Percentiles rank a stretch among this genome's conserved stretches.
Evolutionary conservation across 129 eudicot species (phyloP).

Genomic region (Pseudognaphalium luteoalbum): DNA sequence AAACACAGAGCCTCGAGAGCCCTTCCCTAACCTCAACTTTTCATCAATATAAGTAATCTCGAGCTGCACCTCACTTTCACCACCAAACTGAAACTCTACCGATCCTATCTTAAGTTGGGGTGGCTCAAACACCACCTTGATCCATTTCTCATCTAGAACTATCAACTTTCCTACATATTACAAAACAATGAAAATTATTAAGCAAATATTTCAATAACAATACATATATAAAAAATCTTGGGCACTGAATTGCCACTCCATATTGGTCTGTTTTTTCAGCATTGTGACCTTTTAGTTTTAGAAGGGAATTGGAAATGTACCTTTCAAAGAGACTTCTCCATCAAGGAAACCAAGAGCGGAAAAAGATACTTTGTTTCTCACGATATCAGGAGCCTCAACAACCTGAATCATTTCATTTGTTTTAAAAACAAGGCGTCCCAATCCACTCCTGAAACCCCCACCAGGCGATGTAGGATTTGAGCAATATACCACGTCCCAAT

Average conservation of each 20-base stretch:
- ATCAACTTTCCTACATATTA: slow-evolving; percentile 64
- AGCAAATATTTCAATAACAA: background rate
- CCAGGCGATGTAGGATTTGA: slow-evolving; percentile 96
- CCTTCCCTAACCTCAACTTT: slow-evolving; percentile 79
- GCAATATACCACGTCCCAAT: slow-evolving; percentile 96
- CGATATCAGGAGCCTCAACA: slow-evolving; percentile 83
- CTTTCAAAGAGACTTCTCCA: slow-evolving; percentile 86
- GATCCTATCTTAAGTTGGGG: slow-evolving; percentile 81
- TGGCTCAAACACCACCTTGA: slow-evolving; percentile 91
- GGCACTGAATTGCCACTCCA: background rate
- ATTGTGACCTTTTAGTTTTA: background rate
- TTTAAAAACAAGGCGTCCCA: slow-evolving; percentile 82
- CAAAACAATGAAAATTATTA: slow-evolving; percentile 8
- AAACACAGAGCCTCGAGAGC: slow-evolving; percentile 91
- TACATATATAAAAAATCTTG: background rate
- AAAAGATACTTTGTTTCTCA: slow-evolving; percentile 76
- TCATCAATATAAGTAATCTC: slow-evolving; percentile 89
- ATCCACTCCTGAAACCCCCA: slow-evolving; percentile 84
- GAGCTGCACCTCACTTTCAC: slow-evolving; percentile 89
- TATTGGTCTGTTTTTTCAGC: background rate
- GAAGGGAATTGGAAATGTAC: slow-evolving; percentile 29
- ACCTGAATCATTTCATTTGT: slow-evolving; percentile 95
- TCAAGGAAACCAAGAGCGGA: slow-evolving; percentile 81
- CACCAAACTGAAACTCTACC: slow-evolving; percentile 67
- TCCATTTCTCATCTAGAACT: slow-evolving; percentile 90